Evolutionary conservation across 106 monocot species (phyloP).

Genomic region (Vanilla planifolia): DNA sequence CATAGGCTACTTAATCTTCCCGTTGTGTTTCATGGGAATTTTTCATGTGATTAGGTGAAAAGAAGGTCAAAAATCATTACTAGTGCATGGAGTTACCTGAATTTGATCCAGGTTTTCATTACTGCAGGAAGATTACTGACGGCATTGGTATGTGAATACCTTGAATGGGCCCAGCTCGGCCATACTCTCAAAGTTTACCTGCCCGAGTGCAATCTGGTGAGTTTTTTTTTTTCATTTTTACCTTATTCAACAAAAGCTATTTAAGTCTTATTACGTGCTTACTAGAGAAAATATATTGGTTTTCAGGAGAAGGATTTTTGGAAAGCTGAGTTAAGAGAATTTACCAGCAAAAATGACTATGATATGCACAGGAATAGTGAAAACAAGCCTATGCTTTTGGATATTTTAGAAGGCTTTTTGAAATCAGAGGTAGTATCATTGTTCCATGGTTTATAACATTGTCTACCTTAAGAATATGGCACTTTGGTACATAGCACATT

Average conservation of each 20-base stretch:
- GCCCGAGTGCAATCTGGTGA: slow-evolving; percentile 97
- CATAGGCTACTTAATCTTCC: no score
- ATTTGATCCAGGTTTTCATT: no score
- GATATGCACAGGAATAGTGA: slow-evolving; percentile 62
- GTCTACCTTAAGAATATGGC: no score
- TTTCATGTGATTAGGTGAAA: no score
- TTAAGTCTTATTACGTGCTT: neutral
- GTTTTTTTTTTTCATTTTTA: slow-evolving; percentile 4
- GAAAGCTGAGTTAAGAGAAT: slow-evolving; percentile 88
- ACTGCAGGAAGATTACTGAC: slow-evolving; percentile 79
- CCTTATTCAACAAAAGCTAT: neutral
- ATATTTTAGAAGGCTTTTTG: slow-evolving; percentile 91
- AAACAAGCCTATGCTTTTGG: slow-evolving; percentile 79
- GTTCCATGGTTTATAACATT: neutral
- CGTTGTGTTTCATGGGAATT: no score
- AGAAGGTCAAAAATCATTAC: no score
- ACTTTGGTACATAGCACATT: neutral
- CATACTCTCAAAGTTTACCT: slow-evolving; percentile 93
- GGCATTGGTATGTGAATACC: slow-evolving; percentile 77
- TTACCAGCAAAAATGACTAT: slow-evolving; percentile 65
- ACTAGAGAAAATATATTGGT: no score
- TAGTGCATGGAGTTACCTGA: no score
- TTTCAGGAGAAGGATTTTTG: slow-evolving; percentile 90
- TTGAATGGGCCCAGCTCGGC: slow-evolving; percentile 89
- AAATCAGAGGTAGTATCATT: slow-evolving; percentile 73